Evolutionary conservation across 2,329 filamentous ascomycete species (phyloP), one percentile per base, ranked within the genome.

Genomic region (Teratosphaeriaceae sp.): DNA sequence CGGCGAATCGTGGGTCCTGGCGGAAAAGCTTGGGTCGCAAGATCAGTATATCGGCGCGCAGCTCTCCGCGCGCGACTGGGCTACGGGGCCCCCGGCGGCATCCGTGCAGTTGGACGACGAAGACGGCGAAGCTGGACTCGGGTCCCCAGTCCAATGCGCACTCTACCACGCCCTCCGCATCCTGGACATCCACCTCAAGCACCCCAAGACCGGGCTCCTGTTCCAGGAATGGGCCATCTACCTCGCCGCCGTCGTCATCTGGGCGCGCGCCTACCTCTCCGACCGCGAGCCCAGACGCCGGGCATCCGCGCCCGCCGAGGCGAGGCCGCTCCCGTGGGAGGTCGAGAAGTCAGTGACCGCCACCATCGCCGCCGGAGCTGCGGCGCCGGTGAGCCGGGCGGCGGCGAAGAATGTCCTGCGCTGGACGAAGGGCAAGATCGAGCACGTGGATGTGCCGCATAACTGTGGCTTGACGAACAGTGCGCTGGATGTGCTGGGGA

Each of bases 1-100:
- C 3, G 67, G 68, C 26, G 67, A 71, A 40, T 63, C 65, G 13
- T 72, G 68, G 68, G 58, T 70, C 7, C 53, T 71, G n/a, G 63
- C 58, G 1, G 65, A 68, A 44, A 69, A 70, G 38, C 52, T 70
- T n/a, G 57, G 57, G 12, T 52, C 54, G 16, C 40, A 51, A 5
- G 54, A 55, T 12, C 58, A 61, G n/a, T 67, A 64, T 45, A 44
- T 49, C 13, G 45, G 34, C 5, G 48, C 63, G 5, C 66, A 64
- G 43, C 45, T 51, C 3, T 59, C 55, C 1, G 52, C 68, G 6
- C 53, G 54, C 9, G 48, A 54, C 2, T 72, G 69, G 68, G 50
- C 63, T n/a, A 39, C 7, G 6, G 47, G 35, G 3, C n/a, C 35
- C 7, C 19, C 16, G 15, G 13, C 22, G 3, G 7, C 35, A 38